A percentile compares a stretch with the other conserved stretches of the same genome.
Conservation (phyloP, 306 rosid species). For the Cicer chorassanicum region DNA sequence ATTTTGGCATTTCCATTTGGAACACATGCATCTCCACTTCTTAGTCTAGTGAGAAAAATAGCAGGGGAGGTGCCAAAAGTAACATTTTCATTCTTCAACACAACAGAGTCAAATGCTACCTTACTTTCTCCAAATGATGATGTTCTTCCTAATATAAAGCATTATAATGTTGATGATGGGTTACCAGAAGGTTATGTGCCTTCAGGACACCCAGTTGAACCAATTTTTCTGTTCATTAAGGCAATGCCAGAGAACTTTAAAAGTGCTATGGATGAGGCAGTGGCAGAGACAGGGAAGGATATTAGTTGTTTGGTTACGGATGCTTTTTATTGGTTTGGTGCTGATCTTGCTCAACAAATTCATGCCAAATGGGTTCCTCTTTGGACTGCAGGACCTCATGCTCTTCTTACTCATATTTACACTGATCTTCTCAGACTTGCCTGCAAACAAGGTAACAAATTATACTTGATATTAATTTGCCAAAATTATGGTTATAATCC, state of each 20-base stretch:
- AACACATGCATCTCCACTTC: slow-evolving; percentile 68
- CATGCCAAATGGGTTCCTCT: slow-evolving; percentile 70
- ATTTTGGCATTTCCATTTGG: slow-evolving; percentile 78
- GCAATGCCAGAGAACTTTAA: slow-evolving; percentile 51
- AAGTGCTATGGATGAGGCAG: slow-evolving; percentile 48
- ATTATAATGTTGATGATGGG: slow-evolving; percentile 62
- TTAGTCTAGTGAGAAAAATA: slow-evolving; percentile 49
- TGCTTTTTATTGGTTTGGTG: slow-evolving; percentile 71
- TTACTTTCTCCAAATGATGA: slow-evolving; percentile 29
- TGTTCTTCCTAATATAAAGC: slow-evolving; percentile 37
- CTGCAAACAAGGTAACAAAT: no score
- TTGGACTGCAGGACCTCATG: slow-evolving; percentile 75
- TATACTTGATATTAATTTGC: no score
- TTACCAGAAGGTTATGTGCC: slow-evolving; percentile 50
- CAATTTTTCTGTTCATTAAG: slow-evolving; percentile 47
- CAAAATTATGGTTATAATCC: no score
- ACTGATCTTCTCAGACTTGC: slow-evolving; percentile 47
- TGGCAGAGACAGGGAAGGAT: slow-evolving; percentile 42
- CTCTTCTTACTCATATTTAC: slow-evolving; percentile 54
- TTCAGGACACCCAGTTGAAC: slow-evolving; percentile 44
- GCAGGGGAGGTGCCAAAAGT: slow-evolving; percentile 47
- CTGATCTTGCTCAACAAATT: slow-evolving; percentile 57
- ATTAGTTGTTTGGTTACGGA: slow-evolving; percentile 67
- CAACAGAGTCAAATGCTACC: slow-evolving; percentile 47
- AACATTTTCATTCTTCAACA: slow-evolving; percentile 66